Evolutionary conservation across 805 yeast species (phyloP).

Genomic region (Candida stauntonica): DNA sequence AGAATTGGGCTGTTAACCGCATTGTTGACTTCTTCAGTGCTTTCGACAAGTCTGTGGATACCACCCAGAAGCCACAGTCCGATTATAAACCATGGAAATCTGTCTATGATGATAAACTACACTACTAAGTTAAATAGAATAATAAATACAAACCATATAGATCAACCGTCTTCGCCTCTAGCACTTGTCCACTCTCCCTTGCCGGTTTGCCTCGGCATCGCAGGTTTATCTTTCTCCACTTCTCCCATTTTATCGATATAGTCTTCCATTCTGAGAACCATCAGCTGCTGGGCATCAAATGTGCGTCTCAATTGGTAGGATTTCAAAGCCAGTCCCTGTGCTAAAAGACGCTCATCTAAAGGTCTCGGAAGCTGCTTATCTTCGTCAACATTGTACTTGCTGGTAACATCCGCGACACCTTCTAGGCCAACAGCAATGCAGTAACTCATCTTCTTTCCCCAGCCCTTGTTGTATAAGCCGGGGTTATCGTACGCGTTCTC

Average conservation of each 20-base stretch:
- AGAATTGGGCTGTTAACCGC: conserved; percentile 45
- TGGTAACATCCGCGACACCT: conserved; percentile 67
- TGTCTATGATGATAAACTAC: conserved; percentile 18
- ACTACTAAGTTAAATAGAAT: conserved; percentile 2
- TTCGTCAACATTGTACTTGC: conserved; percentile 51
- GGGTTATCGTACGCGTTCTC: conserved; percentile 87
- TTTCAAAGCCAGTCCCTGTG: no score
- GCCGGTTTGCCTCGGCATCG: conserved; percentile 65
- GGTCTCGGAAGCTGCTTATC: conserved; percentile 40
- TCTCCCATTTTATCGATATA: conserved; percentile 33
- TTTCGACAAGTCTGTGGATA: conserved; percentile 33
- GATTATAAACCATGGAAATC: conserved; percentile 18
- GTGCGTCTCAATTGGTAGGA: no score
- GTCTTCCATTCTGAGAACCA: conserved; percentile 35
- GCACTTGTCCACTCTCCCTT: conserved; percentile 66
- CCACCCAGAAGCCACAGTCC: conserved; percentile 13
- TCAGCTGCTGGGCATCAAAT: conserved; percentile 25
- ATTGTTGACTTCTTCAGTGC: conserved; percentile 36
- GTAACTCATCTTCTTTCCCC: conserved; percentile 95
- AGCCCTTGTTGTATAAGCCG: conserved; percentile 66
- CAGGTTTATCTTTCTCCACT: conserved; percentile 14
- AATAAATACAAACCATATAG: no score
- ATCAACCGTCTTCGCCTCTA: conserved; percentile 74
- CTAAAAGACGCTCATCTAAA: no score
- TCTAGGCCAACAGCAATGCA: conserved; percentile 62